Percentiles rank a stretch among this genome's conserved stretches.
Conservation (phyloP, 345 rosid genomes). For the Arabidopsis thaliana region TAIR10.1 NC_003076.8:23501501-23502000, state of each 20-base stretch:
- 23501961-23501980: slow-evolving; percentile 58
- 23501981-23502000: slow-evolving; percentile 55
- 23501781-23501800: slow-evolving; percentile 40
- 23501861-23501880: slow-evolving; percentile 19
- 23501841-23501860: slow-evolving; percentile 46
- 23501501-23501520: too few relatives aligned
- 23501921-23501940: slow-evolving; percentile 68
- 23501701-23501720: neutral
- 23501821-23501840: slow-evolving; percentile 39
- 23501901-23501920: neutral
- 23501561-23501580: too few relatives aligned
- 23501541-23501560: too few relatives aligned
- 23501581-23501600: too few relatives aligned
- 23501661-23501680: slow-evolving; percentile 34
- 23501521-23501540: too few relatives aligned
- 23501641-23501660: slow-evolving; percentile 17
- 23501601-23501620: neutral
- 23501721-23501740: neutral
- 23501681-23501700: slow-evolving; percentile 29
- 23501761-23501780: neutral
- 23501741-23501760: neutral
- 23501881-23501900: slow-evolving; percentile 6
- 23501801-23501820: slow-evolving; percentile 46
- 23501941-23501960: slow-evolving; percentile 73
- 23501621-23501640: neutral